These are phyloP conservation scores for Dunaliella sp. DNA, from an alignment of 139 green algal species.

Conservation along the genomic window DNA sequence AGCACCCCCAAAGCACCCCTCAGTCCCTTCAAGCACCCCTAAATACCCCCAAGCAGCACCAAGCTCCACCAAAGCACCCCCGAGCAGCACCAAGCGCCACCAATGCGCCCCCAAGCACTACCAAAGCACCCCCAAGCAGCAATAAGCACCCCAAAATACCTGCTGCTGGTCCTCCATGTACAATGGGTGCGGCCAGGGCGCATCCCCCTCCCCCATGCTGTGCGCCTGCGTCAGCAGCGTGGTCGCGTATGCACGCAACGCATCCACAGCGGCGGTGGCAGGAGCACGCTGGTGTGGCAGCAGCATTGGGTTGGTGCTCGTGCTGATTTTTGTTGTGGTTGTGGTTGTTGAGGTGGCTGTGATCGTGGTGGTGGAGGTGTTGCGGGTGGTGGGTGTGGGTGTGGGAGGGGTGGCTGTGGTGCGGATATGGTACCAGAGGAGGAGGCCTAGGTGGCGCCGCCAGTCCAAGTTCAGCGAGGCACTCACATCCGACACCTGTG, in stretches of 20 bases:
- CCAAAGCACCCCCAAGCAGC: no score
- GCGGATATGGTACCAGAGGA: constrained; percentile 43
- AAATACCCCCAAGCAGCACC: no score
- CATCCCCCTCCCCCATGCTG: background rate
- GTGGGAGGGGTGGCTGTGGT: constrained; percentile 19
- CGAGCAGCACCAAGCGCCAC: no score
- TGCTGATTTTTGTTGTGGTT: background rate
- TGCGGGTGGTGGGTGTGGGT: background rate
- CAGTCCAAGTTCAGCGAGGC: constrained; percentile 66
- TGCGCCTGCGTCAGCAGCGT: background rate
- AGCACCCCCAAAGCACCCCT: no score
- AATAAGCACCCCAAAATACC: no score
- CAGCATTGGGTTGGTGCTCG: background rate
- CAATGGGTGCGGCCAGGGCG: background rate
- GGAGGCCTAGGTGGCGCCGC: constrained; percentile 73
- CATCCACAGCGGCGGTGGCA: background rate
- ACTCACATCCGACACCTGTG: constrained; percentile 34
- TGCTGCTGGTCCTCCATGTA: constrained; percentile 16
- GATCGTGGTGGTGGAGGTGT: background rate
- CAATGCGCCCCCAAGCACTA: no score
- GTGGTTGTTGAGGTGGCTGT: background rate
- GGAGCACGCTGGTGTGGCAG: background rate
- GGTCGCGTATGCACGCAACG: background rate
- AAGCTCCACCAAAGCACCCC: no score
- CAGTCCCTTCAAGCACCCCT: no score